Conservation (phyloP, 495 filamentous ascomycete species). For the Neurospora tetraspora region DNA sequence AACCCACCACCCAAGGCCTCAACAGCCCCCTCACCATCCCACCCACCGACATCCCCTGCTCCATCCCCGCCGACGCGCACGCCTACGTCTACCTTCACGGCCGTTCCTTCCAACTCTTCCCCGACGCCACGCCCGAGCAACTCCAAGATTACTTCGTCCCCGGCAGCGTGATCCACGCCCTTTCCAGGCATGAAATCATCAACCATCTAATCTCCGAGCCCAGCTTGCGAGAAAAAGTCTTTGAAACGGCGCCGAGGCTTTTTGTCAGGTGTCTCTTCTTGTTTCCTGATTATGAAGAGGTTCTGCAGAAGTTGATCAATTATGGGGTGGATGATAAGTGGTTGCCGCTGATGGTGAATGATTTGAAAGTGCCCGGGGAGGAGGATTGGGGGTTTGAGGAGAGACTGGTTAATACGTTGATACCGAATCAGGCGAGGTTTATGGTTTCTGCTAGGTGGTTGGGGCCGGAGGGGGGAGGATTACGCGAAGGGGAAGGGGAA, state of each 20-base stretch:
- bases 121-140: neutral
- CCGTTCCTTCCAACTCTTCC: neutral
- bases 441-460: neutral
- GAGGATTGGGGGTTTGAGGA: neutral
- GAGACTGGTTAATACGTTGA: neutral
- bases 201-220: neutral
- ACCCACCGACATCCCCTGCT: neutral
- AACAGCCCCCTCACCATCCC: neutral
- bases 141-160: neutral
- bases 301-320: neutral
- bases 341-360: neutral
- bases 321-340: neutral
- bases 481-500: too few species aligned
- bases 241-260: neutral
- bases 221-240: neutral
- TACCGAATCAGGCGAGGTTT: neutral
- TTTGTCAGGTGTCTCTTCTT: neutral
- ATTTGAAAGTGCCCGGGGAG: neutral
- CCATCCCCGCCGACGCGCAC: neutral
- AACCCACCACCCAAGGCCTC: neutral
- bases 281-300: neutral
- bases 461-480: neutral
- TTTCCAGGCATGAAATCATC: neutral
- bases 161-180: neutral
- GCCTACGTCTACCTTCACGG: neutral